These are phyloP conservation scores for Ceriops zippeliana DNA, from an alignment of 345 rosid species.

Conservation along the genomic window DNA sequence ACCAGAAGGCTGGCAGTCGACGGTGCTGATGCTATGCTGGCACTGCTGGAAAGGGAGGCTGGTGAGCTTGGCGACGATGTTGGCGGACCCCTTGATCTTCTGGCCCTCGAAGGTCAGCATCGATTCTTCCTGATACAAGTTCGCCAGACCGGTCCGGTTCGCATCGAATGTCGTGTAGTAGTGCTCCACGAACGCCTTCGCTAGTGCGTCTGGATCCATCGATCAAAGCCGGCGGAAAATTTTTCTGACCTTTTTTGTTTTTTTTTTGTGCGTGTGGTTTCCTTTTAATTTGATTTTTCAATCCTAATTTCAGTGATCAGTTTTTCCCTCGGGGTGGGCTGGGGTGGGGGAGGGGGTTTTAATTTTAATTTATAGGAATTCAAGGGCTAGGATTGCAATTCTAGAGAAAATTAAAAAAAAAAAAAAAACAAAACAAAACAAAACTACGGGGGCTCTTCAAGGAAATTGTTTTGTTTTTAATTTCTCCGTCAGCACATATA, in stretches of 20 bases:
- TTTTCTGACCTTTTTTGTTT: no score
- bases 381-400: no score
- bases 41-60: slow-evolving; percentile 93
- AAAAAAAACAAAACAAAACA: no score
- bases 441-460: no score
- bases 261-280: not conserved
- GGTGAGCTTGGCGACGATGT: slow-evolving; percentile 80
- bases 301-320: not conserved
- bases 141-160: slow-evolving; percentile 56
- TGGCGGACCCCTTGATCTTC: slow-evolving; percentile 72
- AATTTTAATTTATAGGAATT: no score
- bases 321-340: no score
- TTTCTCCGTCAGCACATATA: not conserved
- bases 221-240: not conserved
- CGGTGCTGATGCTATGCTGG: slow-evolving; percentile 76
- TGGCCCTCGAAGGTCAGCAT: slow-evolving; percentile 97
- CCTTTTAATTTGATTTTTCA: not conserved
- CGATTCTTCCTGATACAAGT: slow-evolving; percentile 74
- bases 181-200: slow-evolving; percentile 93
- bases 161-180: slow-evolving; percentile 83
- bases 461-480: not conserved
- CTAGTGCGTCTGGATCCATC: slow-evolving; percentile 84
- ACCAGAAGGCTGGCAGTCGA: slow-evolving; percentile 95
- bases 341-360: no score
- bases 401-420: no score